Evolutionary conservation across 2,329 filamentous ascomycete species (phyloP), one percentile per base, ranked within the genome.

Genomic region (Apiospora arundinis): DNA sequence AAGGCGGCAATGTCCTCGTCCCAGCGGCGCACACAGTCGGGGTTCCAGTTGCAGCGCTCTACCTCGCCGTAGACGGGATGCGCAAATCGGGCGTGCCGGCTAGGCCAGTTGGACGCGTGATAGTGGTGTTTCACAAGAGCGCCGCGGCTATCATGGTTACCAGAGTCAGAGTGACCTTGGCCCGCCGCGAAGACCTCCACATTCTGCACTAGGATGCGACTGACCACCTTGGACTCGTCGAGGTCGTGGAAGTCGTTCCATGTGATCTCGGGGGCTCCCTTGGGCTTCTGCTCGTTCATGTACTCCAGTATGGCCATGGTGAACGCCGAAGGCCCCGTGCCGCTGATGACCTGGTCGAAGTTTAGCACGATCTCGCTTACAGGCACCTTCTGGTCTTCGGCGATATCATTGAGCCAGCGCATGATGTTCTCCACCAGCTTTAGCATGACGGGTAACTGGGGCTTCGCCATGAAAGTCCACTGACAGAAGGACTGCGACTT

Each of bases 51-150:
- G 80, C 91, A 93, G 74, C 86, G 84, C 78, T 93, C 92, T 0
- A 93, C 91, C 79, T 92, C 90, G 7, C 90, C 91, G 76, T 91
- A 92, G 69, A 90, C 88, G 0, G 91, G 91, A 78, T 93, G 92
- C 66, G 84, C 90, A 81, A 87, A 92, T 42, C 92, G 85, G 1
- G 89, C 91, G 77, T 93, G 92, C 2, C 84, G 84, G 69, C 86
- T 88, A 2, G 91, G 92, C 92, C 92, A 93, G 72, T 89, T 88
- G 1, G 91, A 93, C 0, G 92, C 92, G 79, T 93, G 92, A 76
- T 93, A 94, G 79, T 93, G 91, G 78, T 94, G 92, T 79, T 91
- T 92, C 32, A 93, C 91, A 1, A 93, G 83, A 1, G 92, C 92
- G 25, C 86, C 86, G 68, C 90, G 85, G 1, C 91, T 86, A 69